phyloP scores from a whole-genome alignment of 1,284 basidiomycete genomes.

The Ceratobasidium sp. region DNA sequence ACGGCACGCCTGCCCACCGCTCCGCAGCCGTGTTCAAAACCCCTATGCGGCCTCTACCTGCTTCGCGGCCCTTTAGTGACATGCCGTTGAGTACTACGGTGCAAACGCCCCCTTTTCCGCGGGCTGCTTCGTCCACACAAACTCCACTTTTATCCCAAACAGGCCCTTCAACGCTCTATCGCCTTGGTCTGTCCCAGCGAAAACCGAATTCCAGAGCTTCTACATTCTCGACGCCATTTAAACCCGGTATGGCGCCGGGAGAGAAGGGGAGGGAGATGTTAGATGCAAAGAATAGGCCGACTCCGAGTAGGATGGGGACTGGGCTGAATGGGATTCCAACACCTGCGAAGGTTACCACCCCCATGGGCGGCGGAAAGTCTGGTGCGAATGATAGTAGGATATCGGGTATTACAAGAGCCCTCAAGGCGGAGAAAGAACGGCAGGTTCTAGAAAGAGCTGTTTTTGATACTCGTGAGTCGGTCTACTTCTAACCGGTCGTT shows the following conservation, averaged over 20 bases:
- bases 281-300: conserved; percentile 49
- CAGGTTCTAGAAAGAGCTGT: conserved; percentile 25
- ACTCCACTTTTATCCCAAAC: conserved; percentile 16
- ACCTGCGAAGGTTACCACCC: conserved; percentile 27
- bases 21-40: conserved; percentile 24
- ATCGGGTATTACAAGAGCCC: conserved; percentile 26
- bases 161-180: conserved; percentile 32
- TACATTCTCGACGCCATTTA: conserved; percentile 78
- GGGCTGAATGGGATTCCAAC: conserved; percentile 45
- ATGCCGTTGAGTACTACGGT: not conserved
- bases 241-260: conserved; percentile 69
- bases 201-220: conserved; percentile 34
- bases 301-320: conserved; percentile 53
- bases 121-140: not conserved
- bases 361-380: conserved; percentile 47
- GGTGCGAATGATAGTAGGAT: conserved; percentile 59
- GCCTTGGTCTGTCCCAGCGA: conserved; percentile 33
- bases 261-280: conserved; percentile 59
- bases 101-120: conserved; percentile 14
- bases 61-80: conserved; percentile 9
- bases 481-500: not conserved
- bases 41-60: conserved; percentile 6
- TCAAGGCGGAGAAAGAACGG: conserved; percentile 28
- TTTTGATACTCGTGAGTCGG: conserved; percentile 32
- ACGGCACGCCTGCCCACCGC: conserved; percentile 3